Percentiles rank a stretch among this genome's conserved stretches.
Conservation (phyloP, 345 rosid species). For the Dovyalis caffra region DNA sequence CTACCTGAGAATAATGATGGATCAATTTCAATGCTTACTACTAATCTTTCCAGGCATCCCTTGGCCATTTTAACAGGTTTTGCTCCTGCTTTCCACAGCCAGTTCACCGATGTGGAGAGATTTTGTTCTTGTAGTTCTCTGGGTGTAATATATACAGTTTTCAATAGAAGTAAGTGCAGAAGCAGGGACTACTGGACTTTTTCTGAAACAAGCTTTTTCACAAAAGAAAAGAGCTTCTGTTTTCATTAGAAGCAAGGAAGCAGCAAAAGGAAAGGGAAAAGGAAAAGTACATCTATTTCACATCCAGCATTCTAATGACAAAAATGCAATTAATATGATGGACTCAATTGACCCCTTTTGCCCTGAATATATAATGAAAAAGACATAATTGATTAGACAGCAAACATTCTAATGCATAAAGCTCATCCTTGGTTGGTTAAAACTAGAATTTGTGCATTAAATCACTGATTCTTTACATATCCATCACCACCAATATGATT, state of each 20-base stretch:
- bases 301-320: too few species aligned
- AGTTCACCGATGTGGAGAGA: background rate
- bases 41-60: too few species aligned
- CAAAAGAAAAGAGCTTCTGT: too few species aligned
- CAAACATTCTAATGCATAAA: background rate
- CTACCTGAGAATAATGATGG: background rate
- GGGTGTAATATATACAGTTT: too few species aligned
- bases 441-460: background rate
- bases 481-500: background rate
- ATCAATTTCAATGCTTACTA: background rate
- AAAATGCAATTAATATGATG: background rate
- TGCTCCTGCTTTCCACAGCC: too few species aligned
- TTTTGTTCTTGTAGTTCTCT: background rate
- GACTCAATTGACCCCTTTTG: too few species aligned
- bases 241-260: too few species aligned
- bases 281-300: too few species aligned
- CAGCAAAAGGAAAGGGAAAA: too few species aligned
- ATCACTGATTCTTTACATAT: background rate
- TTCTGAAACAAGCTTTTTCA: too few species aligned
- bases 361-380: background rate
- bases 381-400: background rate
- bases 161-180: background rate
- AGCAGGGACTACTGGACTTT: too few species aligned
- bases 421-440: background rate
- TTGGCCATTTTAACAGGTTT: too few species aligned